These are phyloP conservation scores for Lecanosticta acicola DNA, from an alignment of 2,329 filamentous ascomycete species.

Conservation along the genomic window DNA sequence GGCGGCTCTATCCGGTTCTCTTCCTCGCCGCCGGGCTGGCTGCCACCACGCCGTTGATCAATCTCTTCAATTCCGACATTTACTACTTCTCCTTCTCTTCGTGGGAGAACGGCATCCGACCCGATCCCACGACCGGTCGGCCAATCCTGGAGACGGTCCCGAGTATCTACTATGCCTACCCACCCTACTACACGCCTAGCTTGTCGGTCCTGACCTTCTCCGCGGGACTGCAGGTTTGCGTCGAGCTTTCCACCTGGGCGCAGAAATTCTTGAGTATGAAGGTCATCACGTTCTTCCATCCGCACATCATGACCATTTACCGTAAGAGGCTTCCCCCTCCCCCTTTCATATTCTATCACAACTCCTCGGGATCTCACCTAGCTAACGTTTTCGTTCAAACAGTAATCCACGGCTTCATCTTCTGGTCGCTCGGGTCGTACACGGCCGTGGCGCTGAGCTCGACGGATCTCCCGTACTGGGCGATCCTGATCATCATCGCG, in stretches of 20 bases:
- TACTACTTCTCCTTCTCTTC: constrained; percentile 36
- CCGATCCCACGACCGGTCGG: constrained; percentile 38
- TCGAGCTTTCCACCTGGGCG: constrained; percentile 34
- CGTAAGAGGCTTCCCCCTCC: no score
- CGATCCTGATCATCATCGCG: constrained; percentile 34
- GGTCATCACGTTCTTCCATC: constrained; percentile 40
- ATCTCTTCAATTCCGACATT: constrained; percentile 35
- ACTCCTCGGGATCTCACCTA: no score
- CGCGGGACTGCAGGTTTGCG: constrained; percentile 31
- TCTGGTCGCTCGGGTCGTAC: constrained; percentile 41
- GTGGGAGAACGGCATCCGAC: constrained; percentile 41
- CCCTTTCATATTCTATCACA: no score
- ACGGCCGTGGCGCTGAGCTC: constrained; percentile 33
- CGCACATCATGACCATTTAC: constrained; percentile 48
- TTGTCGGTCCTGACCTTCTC: constrained; percentile 41
- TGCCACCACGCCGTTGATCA: constrained; percentile 33
- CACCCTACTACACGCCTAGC: constrained; percentile 41
- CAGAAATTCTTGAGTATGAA: constrained; percentile 41
- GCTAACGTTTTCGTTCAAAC: not conserved
- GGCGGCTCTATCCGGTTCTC: constrained; percentile 36
- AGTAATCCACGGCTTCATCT: constrained; percentile 43
- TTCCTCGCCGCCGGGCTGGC: constrained; percentile 34
- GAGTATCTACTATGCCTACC: constrained; percentile 43
- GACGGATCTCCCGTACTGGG: constrained; percentile 30
- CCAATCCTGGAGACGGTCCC: constrained; percentile 40